Evolutionary conservation across 768 basidiomycete genomes (phyloP), one percentile per base, ranked within the genome.

Genomic region (Xerocomus brunneocitrinus): DNA sequence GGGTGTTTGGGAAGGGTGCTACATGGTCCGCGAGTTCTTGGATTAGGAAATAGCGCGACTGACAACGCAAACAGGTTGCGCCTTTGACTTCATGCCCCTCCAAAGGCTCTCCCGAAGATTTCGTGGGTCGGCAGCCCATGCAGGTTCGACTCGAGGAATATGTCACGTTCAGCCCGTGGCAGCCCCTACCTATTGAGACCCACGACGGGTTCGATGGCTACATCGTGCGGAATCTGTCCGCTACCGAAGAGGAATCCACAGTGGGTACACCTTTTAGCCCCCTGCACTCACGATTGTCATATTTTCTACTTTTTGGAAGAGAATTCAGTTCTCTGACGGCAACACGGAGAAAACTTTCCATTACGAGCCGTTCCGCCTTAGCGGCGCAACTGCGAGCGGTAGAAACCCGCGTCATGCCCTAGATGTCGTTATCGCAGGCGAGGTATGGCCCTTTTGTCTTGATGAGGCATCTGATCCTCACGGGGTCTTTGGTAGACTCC

Each of bases 1-100:
- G 28, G 83, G 82, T 3, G 61, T 78, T 54, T 85, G 84, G 84
- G 77, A 84, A 67, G 84, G 84, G 1, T 72, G 71, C 44, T 80
- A 76, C 62, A 80, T 80, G 79, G 84, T 83, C 58, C 62, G 71
- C 62, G 44, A 52, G 40, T 58, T 57, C 36, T 67, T 13, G 44
- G 40, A 59, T 63, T 59, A 39, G 44, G 56, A 48, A 44, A 43
- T 49, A 43, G 48, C 19, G 49, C 48, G 45, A 49, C 61, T 70
- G 52, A 69, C 50, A 7, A 39, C 9, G 19, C 3, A 12, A 16
- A 49, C 54, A 71, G 70, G 65, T 69, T 13, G 70, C 69, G 14
- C 51, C 71, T 31, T 50, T 54, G 50, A 53, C 62, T 30, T 51
- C 19, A 19, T 19, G 19, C 19, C 19, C 19, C 19, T 19, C 66